phyloP scores from a whole-genome alignment of 306 rosid genomes.

The Vigna hirtella region DNA sequence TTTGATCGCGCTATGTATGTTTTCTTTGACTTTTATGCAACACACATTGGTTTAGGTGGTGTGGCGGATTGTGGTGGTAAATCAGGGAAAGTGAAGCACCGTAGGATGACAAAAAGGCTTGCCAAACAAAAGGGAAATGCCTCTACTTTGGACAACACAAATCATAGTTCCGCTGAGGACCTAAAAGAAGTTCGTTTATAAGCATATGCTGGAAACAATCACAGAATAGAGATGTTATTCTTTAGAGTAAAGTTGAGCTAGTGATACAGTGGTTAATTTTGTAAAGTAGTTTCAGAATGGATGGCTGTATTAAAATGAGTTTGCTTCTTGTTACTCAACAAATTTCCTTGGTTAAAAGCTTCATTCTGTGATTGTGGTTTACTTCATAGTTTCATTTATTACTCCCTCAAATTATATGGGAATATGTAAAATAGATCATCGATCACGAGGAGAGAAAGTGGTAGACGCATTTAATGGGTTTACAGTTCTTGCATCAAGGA shows the following conservation, averaged over 20 bases:
- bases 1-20: neutral
- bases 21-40: neutral
- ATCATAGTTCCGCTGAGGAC: slow-evolving; percentile 26
- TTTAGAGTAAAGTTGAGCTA: neutral
- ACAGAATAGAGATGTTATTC: neutral
- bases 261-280: too few relatives aligned
- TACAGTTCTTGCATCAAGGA: too few relatives aligned
- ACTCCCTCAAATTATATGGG: neutral
- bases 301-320: too few relatives aligned
- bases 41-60: slow-evolving; percentile 47
- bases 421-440: neutral
- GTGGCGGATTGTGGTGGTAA: slow-evolving; percentile 10
- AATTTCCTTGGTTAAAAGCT: too few relatives aligned
- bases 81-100: slow-evolving; percentile 54
- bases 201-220: neutral
- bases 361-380: neutral
- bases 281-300: too few relatives aligned
- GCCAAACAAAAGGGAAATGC: slow-evolving; percentile 45
- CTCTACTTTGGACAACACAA: slow-evolving; percentile 31
- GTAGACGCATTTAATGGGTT: too few relatives aligned
- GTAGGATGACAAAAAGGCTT: slow-evolving; percentile 63
- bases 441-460: too few relatives aligned
- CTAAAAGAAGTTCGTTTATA: neutral
- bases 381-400: neutral
- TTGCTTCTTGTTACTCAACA: too few relatives aligned